A percentile compares a stretch with the other conserved stretches of the same genome.
These are phyloP conservation scores for Chlamydomonas schloesseri DNA, from an alignment of 139 green algal genomes.

Conservation along the genomic window DNA sequence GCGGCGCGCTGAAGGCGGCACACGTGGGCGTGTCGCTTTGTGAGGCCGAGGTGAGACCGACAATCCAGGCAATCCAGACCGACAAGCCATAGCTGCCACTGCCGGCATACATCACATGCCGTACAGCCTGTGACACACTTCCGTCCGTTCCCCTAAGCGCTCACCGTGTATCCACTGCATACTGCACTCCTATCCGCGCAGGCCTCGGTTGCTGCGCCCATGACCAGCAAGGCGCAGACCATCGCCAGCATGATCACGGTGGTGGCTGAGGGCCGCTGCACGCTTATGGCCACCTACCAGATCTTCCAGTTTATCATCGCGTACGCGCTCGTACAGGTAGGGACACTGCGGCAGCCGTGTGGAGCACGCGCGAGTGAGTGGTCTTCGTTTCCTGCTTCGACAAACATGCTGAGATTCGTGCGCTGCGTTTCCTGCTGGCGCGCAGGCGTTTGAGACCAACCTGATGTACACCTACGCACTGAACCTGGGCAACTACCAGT, in stretches of 20 bases:
- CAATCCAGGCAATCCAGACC: too few species aligned
- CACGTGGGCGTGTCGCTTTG: constrained; percentile 76
- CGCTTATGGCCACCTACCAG: constrained; percentile 73
- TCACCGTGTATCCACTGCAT: neutral
- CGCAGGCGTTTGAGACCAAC: constrained; percentile 72
- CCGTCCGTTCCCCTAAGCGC: neutral
- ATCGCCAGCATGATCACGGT: constrained; percentile 78
- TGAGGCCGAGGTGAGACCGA: constrained; percentile 62
- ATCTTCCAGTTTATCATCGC: constrained; percentile 86
- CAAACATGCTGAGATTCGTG: too few species aligned
- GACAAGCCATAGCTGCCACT: too few species aligned
- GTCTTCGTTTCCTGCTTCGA: too few species aligned
- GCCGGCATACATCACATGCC: too few species aligned
- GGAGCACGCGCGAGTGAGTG: too few species aligned
- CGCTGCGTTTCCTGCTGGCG: too few species aligned
- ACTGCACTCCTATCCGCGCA: neutral
- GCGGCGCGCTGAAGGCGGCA: constrained; percentile 69
- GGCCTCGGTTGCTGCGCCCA: constrained; percentile 61
- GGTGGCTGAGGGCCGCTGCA: constrained; percentile 76
- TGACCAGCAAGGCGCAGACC: constrained; percentile 71
- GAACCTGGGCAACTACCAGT: constrained; percentile 79
- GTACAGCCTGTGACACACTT: too few species aligned
- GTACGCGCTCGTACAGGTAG: constrained; percentile 72
- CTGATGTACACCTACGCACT: constrained; percentile 74
- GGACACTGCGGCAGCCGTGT: too few species aligned